Base-by-base conservation (phyloP, 805 yeast genomes). In the Pichia kluyveri region DNA sequence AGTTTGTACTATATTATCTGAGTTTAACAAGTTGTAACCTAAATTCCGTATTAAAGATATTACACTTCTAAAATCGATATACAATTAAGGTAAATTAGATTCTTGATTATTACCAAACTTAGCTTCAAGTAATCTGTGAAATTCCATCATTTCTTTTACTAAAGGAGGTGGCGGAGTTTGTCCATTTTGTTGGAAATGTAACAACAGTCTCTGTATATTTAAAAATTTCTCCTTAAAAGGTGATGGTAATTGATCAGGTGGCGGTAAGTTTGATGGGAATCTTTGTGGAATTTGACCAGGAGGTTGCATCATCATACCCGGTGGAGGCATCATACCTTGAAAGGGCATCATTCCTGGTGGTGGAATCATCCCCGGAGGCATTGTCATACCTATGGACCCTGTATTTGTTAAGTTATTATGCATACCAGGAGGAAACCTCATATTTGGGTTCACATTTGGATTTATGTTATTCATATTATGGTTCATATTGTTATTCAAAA, bases 311-410 rank as follows among this genome's bases (percentile, higher is more conserved):
- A 14, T 36, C 47, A 36, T 17, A 15, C 27, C 41, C 18, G 26
- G 30, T 7, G 19, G 42, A 9, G 31, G 18, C n/a, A 30, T 17
- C 27, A 30, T 30, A 7, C 34, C 36, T 8, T n/a, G 34, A 28
- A 37, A 37, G 6, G 23, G 34, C 26, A 23, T 17, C 27, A 30
- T 30, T 3, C 34, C 36, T 5, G 23, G 34, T 30, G 42, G 42
- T 5, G 23, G 34, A 8, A 28, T 40, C 27, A 40, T 30, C 7
- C 36, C 62, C 2, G 66, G 64, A 4, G 60, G 60, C 12, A 55
- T 37, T 27, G 43, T 18, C 40, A 37, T 37, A 17, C 14, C n/a
- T 9, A 37, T 9, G 5, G 23, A 9, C 5, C 23, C 39, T 1
- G 11, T 26, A 17, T 19, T 8, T 37, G 23, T 8, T 9, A 10